Percentiles rank a stretch among this genome's conserved stretches.
These are phyloP conservation scores for Escallonia herrerae DNA, from an alignment of 129 eudicot species.

Conservation along the genomic window DNA sequence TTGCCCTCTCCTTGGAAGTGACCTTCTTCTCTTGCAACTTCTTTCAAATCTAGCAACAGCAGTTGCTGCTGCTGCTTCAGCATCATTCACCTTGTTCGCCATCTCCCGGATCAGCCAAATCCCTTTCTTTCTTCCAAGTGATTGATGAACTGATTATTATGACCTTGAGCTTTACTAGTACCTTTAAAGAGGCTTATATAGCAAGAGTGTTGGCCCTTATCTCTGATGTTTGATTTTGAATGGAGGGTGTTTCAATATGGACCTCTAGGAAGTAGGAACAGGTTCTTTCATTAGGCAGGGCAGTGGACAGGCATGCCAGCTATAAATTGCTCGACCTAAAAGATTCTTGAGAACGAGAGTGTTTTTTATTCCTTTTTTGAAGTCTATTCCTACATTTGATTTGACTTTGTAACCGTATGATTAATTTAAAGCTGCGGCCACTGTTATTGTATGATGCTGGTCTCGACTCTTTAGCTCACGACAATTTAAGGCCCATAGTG, in stretches of 20 bases:
- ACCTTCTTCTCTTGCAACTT: constrained; percentile 22
- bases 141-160: not conserved
- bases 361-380: not conserved
- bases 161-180: too few relatives aligned
- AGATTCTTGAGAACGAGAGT: constrained; percentile 3
- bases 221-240: too few relatives aligned
- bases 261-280: not conserved
- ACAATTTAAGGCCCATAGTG: too few relatives aligned
- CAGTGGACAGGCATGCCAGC: constrained; percentile 36
- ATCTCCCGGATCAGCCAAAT: not conserved
- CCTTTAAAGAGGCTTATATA: too few relatives aligned
- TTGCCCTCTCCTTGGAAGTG: constrained; percentile 32
- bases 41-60: constrained; percentile 8
- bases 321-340: constrained; percentile 10
- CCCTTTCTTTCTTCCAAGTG: not conserved
- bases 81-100: constrained; percentile 15
- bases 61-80: constrained; percentile 7
- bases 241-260: too few relatives aligned
- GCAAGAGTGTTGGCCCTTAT: too few relatives aligned
- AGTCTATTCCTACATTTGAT: too few relatives aligned
- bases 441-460: not conserved
- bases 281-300: constrained; percentile 7
- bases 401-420: too few relatives aligned
- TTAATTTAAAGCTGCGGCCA: not conserved
- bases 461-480: not conserved